Base-by-base conservation (phyloP, 2,329 filamentous ascomycete species). In the Teratosphaeria viscida region DNA sequence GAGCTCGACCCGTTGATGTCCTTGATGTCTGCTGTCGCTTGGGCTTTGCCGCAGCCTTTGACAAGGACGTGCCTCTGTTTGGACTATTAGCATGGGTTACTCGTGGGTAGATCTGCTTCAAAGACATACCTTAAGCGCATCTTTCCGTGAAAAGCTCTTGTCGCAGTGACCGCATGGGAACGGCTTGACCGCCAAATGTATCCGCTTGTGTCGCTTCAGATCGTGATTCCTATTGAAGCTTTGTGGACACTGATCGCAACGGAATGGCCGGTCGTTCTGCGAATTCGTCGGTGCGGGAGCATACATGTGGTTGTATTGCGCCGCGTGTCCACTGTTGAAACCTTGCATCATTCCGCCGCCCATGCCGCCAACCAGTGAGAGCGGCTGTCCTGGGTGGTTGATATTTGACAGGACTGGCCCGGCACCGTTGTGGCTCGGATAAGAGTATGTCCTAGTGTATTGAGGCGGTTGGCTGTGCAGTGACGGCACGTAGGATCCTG, bases 171-270 rank as follows among this genome's bases (percentile, higher is more conserved):
- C 84, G 73, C 94, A 99, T 0, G 92, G 92, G 73, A 92, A 97
- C 0, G 94, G 94, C 79, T 99, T 99, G 49, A 97, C 90, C 0
- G 91, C 89, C 60, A 97, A 76, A 74, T 99, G 94, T 61, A 97
- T 97, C 56, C 91, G 81, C 79, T 96, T 96, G 74, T 99, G 94
- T 57, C 94, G 83, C 76, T 99, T 99, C 67, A 97, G 75, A 70
- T 97, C 94, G 71, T 97, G 94, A 65, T 97, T 97, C 4, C 94
- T 82, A 73, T 95, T 97, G 77, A 99, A 99, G 43, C 89, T 92
- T 72, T 95, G 90, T 0, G 89, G 85, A 70, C 94, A 99, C 71
- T 89, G 83, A 67, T 97, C 91, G 72, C 94, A 99, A 74, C 92
- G 92, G 79, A 95, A 97, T 0, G 94, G 94, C 5, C 92, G 85